Base-by-base conservation (phyloP, 1,139 yeast genomes). In the Hanseniaspora uvarum region DNA sequence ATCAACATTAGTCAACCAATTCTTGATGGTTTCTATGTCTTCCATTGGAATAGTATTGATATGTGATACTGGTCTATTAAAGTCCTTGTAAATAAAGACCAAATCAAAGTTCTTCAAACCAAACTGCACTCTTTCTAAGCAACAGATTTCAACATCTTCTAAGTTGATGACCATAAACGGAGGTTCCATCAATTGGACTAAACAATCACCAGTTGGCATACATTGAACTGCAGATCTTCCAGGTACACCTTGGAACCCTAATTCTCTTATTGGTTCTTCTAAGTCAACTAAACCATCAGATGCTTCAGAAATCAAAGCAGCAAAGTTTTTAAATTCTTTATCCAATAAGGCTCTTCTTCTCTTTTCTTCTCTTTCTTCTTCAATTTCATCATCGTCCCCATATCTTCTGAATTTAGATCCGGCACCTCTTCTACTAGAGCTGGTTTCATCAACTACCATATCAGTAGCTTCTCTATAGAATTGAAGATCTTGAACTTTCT, bases 311-410 rank as follows among this genome's bases (percentile, higher is more conserved):
- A 92, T 89, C 58, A 83, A 78, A 68, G 92, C 97, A 30, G 94
- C 92, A 73, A 88, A 94, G 52, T 78, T 75, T 68, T 81, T 83
- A 71, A 89, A 92, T 69, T 94, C 98, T 68, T 85, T 87, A 72
- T 94, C 96, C 64, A 92, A 78, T 49, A 87, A 79, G 18, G 86
- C 85, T 63, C 95, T 85, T 68, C 96, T 79, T 68, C 94, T 79
- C 71, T 97, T 82, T 71, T 92, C 99, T 70, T 92, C 97, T 70
- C 92, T 97, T 71, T 94, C 99, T 69, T 92, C 97, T 70, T 94
- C 98, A 60, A 94, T 75, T 71, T 92, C 99, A 69, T 92, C 98
- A 70, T 92, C 98, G 67, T 92, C 99, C 54, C 98, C 99, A 65
- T 92, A 92, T 65, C 96, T 74, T 74, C 88, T 86, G 62, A 82